Evolutionary conservation across 257 asterid genomes (phyloP), one percentile per base, ranked within the genome.

Genomic region (Galeopsis tetrahit): DNA sequence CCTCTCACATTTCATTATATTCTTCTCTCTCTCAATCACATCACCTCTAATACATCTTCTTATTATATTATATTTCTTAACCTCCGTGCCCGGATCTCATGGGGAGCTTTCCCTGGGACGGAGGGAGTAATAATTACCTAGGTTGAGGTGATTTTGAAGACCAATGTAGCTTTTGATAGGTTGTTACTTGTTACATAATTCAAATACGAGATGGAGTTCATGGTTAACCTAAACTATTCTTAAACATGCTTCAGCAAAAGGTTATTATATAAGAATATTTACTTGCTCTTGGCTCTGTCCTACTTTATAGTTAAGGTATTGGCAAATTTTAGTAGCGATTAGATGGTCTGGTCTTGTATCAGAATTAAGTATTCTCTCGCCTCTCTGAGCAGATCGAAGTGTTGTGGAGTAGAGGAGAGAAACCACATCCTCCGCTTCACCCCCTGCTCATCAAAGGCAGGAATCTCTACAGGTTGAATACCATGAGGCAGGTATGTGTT

Each of bases 381-480:
- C 66, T 39, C 17, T 65, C 42, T 52, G 63, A 40, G 77, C 88
- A 93, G 97, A 88, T 93, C 77, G 98, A 93, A 82, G 96, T 93
- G 66, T 75, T 93, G 36, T 93, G 96, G 97, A 89, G 96, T 82
- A 91, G 80, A 79, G 97, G 97, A 65, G 90, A 88, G 76, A 91
- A 86, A 72, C 90, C 90, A 32, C 82, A 91, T 67, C 90, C 89
- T 71, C 94, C 96, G 6, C 96, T 93, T 76, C 97, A 89, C 84
- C 98, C 90, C 11, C 80, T 93, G 46, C 95, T 93, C 69, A 89
- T 93, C 62, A 91, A 93, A 84, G 98, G 97, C 66, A 82, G 97
- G 82, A 93, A 93, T 78, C 98, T 91, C 63, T 93, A 93, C 74
- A 82, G 90, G 75, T 56, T 89, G 73, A 85, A 84, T 14, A 93